These are phyloP conservation scores for Edaphochlamys debaryana DNA, from an alignment of 139 green algal genomes.

Conservation along the genomic window DNA sequence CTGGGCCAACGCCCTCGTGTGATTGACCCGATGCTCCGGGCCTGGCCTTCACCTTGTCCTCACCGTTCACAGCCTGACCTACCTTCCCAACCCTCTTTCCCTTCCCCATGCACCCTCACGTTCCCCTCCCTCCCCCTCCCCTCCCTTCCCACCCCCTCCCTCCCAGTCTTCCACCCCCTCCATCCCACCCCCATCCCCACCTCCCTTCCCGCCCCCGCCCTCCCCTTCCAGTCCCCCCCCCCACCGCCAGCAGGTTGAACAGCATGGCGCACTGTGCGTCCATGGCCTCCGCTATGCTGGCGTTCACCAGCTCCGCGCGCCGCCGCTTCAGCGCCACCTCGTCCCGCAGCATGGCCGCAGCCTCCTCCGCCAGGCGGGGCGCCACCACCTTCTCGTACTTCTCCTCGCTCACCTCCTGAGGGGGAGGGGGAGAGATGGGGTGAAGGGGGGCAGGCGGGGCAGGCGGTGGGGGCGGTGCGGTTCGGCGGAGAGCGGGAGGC, in stretches of 20 bases:
- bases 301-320: constrained; percentile 37
- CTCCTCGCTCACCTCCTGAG: constrained; percentile 53
- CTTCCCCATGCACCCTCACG: background rate
- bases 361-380: constrained; percentile 45
- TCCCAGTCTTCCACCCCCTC: too few species aligned
- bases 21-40: too few species aligned
- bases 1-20: too few species aligned
- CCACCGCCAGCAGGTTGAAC: constrained; percentile 44
- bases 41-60: too few species aligned
- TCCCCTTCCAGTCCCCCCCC: background rate
- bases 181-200: too few species aligned
- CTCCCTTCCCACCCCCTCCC: background rate
- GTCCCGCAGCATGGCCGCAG: constrained; percentile 11
- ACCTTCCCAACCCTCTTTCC: too few species aligned
- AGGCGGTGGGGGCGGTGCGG: too few species aligned
- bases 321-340: constrained; percentile 27
- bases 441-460: too few species aligned
- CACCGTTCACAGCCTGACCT: too few species aligned
- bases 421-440: background rate
- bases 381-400: constrained; percentile 53
- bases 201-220: background rate
- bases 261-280: constrained; percentile 45
- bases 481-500: too few species aligned
- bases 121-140: background rate
- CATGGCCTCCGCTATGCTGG: constrained; percentile 13